Base-by-base conservation (phyloP, 257 asterid genomes). In the Solanum arcanum region DNA sequence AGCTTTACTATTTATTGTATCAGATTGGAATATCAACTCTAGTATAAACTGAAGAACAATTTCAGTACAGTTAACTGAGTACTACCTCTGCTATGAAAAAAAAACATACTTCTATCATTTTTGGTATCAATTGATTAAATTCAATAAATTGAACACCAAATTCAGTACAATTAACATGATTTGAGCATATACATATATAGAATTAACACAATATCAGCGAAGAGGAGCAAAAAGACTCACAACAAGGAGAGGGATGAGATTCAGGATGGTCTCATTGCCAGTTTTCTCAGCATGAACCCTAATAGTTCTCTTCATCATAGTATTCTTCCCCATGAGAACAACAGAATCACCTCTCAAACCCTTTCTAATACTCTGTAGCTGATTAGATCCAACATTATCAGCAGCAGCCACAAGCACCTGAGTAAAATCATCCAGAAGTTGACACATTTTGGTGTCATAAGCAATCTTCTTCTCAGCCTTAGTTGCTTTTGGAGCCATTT, bases 251-350 rank as follows among this genome's bases (percentile, higher is more conserved):
- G 99, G 98, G 64, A 97, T 93, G 42, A 97, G 93, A 78, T 92
- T 96, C 29, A 96, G 96, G 25, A 93, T 93, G 12, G 94, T 91
- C 0, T 87, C 66, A 89, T 96, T 95, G 15, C 97, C 99, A 14
- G 98, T 92, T 56, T 97, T 95, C 73, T 95, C 99, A 59, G 95
- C 90, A 62, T 97, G 99, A 39, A 95, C 95, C 56, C 97, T 90
- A 78, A 96, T 83, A 12, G 92, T 87, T 89, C 98, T 93, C 97
- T 97, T 97, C 97, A 97, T 97, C 99, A 97, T 93, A 16, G 99
- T 97, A 62, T 97, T 97, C 89, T 97, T 97, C 29, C 99, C 99
- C 99, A 97, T 97, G 16, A 97, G 95, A 46, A 97, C 97, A 3
- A 93, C 89, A 6, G 99, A 96, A 37, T 97, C 95, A 0, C 98